Percentiles rank a stretch among this genome's conserved stretches.
Conservation (phyloP, 202 grass and related monocot genomes). For the Zizania palustris region DNA sequence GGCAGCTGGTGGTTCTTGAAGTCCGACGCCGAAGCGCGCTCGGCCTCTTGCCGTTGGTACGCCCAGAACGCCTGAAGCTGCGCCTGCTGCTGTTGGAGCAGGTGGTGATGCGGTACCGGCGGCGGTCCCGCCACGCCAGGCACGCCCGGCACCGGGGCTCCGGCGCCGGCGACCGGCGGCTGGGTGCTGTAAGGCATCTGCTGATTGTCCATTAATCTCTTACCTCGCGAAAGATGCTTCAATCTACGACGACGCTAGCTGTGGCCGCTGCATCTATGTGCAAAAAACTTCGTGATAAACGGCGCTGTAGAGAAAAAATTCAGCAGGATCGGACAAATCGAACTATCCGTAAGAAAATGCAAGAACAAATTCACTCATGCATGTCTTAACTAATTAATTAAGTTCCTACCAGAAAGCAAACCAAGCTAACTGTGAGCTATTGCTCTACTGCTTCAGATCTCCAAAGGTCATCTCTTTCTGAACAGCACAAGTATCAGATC, state of each 20-base stretch:
- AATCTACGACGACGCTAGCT: neutral
- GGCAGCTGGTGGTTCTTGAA: slow-evolving; percentile 98
- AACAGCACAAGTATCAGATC: neutral
- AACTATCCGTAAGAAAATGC: slow-evolving; percentile 13
- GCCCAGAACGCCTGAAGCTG: slow-evolving; percentile 94
- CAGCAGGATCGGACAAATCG: too few relatives aligned
- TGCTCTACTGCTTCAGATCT: slow-evolving; percentile 6
- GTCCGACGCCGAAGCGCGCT: slow-evolving; percentile 75
- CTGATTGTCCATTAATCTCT: slow-evolving; percentile 50
- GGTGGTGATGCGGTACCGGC: slow-evolving; percentile 65
- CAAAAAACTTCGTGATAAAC: neutral
- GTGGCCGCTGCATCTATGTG: slow-evolving; percentile 22
- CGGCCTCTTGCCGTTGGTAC: slow-evolving; percentile 91
- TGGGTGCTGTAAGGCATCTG: slow-evolving; percentile 49
- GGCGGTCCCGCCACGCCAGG: slow-evolving; percentile 29
- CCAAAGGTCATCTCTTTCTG: neutral
- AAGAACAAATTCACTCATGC: neutral
- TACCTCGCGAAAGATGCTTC: too few relatives aligned
- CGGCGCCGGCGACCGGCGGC: slow-evolving; percentile 22
- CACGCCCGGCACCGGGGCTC: slow-evolving; percentile 29
- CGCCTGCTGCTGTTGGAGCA: slow-evolving; percentile 82
- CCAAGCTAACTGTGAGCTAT: slow-evolving; percentile 8
- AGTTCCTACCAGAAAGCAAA: slow-evolving; percentile 17
- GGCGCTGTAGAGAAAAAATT: neutral
- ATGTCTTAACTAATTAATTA: neutral